A percentile compares a stretch with the other conserved stretches of the same genome.
Evolutionary conservation across 805 yeast genomes (phyloP).

Genomic region (Vanderwaltozyma yarrowii): DNA sequence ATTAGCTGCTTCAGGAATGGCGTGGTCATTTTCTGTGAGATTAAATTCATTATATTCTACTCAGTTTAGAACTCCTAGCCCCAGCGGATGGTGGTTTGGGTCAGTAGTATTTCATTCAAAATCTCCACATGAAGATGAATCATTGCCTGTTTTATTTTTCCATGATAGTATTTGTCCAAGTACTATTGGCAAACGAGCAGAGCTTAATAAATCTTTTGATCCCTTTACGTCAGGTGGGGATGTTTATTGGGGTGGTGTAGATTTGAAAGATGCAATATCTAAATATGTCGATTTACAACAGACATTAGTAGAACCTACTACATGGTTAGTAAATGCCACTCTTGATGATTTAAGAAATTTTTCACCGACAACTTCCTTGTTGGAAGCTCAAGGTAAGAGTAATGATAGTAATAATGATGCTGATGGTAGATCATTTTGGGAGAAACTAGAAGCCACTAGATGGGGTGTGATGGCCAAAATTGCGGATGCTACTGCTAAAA

Average conservation of each 20-base stretch:
- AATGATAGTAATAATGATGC: not conserved
- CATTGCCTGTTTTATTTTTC: slow-evolving; percentile 77
- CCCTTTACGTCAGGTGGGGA: slow-evolving; percentile 52
- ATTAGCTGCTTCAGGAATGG: slow-evolving; percentile 17
- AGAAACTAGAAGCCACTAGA: slow-evolving; percentile 39
- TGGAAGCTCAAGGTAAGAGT: not conserved
- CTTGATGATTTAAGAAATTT: slow-evolving; percentile 34
- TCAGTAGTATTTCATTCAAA: slow-evolving; percentile 66
- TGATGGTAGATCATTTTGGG: slow-evolving; percentile 13
- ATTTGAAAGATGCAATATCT: slow-evolving; percentile 49
- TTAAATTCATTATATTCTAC: slow-evolving; percentile 60
- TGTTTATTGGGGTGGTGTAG: slow-evolving; percentile 87
- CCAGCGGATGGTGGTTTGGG: slow-evolving; percentile 84
- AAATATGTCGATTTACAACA: slow-evolving; percentile 51
- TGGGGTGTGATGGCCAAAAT: slow-evolving; percentile 82
- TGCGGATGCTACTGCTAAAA: slow-evolving; percentile 56
- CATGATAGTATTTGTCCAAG: slow-evolving; percentile 85
- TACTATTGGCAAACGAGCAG: slow-evolving; percentile 50
- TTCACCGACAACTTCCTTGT: slow-evolving; percentile 8
- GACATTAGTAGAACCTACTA: slow-evolving; percentile 61
- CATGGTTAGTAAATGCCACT: slow-evolving; percentile 71
- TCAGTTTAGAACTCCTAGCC: slow-evolving; percentile 72
- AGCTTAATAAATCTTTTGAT: slow-evolving; percentile 55
- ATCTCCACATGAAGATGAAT: slow-evolving; percentile 34
- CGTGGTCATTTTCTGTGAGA: slow-evolving; percentile 59